Evolutionary conservation across 768 basidiomycete species (phyloP), one percentile per base, ranked within the genome.

Genomic region (Trametes meyenii): DNA sequence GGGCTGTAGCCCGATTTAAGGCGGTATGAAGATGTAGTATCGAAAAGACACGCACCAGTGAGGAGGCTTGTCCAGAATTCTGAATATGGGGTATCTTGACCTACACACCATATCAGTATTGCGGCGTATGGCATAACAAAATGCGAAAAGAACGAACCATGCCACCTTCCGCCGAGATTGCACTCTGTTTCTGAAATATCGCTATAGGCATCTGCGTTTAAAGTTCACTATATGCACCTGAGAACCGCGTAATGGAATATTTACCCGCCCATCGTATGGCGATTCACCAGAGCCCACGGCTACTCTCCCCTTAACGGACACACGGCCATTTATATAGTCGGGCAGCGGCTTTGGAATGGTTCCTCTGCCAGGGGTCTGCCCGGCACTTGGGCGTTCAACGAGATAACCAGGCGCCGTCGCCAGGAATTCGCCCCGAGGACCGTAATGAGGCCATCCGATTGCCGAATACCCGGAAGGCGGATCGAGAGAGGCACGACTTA

Each of bases 371-470:
- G 29, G 3, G 29, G 29, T 33, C 8, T 33, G 29, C 29, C 29
- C 29, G 29, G 29, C 29, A 33, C 29, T 8, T 3, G 4, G 29
- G 29, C 29, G 29, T 33, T 33, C 29, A 33, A 33, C 29, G 29
- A 33, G 29, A 8, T 33, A 33, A 33, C 29, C 29, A 33, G 29
- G 29, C 3, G 29, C 29, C 8, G 29, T 33, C 24, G 26, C 46
- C 24, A 58, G 29, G n/a, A 58, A 44, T 21, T 58, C 57, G 14
- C 57, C 57, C 3, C 46, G 24, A 13, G 49, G 49, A n/a, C 59
- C 59, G 40, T 60, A 60, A 21, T 60, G 59, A 1, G 59, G 51
- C 23, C 35, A 35, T 7, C 38, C 46, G 2, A 40, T 7, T 5
- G 38, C 5, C 44, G 46, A 8, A 29, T 24, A 36, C 14, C 14